Evolutionary conservation across 2,329 filamentous ascomycete genomes (phyloP).

Genomic region (Teratosphaeria epicoccoides): DNA sequence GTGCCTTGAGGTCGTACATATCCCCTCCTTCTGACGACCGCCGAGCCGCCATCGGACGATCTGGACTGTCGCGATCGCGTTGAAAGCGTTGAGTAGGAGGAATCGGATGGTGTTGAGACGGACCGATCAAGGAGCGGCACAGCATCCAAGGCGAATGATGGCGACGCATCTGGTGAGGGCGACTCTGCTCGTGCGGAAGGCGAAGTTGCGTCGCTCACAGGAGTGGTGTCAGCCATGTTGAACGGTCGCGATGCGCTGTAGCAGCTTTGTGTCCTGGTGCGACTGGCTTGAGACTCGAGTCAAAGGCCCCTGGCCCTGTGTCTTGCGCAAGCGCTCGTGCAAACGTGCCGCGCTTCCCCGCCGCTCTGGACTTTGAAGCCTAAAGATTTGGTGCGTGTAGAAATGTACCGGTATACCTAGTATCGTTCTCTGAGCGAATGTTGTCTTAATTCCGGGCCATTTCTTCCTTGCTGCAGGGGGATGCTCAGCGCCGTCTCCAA

Average conservation of each 20-base stretch:
- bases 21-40: conserved; percentile 52
- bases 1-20: conserved; percentile 83
- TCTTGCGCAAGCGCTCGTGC: neutral
- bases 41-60: conserved; percentile 37
- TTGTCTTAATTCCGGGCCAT: neutral
- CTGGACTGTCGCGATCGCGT: conserved; percentile 38
- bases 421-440: neutral
- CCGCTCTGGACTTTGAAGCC: neutral
- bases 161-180: conserved; percentile 54
- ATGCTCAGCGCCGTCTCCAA: neutral
- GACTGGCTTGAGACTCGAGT: neutral
- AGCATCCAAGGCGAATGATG: conserved; percentile 52
- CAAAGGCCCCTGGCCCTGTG: neutral
- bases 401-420: neutral
- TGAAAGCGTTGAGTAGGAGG: conserved; percentile 41
- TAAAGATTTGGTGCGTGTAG: neutral
- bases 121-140: conserved; percentile 52
- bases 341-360: neutral
- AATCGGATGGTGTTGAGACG: conserved; percentile 49
- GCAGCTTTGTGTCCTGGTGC: neutral
- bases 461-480: neutral
- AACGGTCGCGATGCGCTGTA: neutral
- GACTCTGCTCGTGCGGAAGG: conserved; percentile 41
- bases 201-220: conserved; percentile 17
- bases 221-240: conserved; percentile 29